Base-by-base conservation (phyloP, 192 early-diverging fungal genomes). In the Backusella liffmaniae region DNA sequence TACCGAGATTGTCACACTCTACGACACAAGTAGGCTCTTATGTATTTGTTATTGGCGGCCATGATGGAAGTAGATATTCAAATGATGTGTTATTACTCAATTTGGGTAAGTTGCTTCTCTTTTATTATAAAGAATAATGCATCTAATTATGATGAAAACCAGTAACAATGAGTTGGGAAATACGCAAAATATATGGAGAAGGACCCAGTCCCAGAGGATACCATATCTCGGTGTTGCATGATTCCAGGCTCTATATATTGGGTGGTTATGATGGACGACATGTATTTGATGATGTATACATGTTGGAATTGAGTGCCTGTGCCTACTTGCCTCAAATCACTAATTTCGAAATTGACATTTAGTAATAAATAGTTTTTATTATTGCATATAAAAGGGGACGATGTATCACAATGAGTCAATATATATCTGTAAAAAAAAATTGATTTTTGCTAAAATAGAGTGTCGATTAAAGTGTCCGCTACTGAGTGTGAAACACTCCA, bases 311-410 rank as follows among this genome's bases (percentile, higher is more conserved):
- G 35, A 92, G 92, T 76, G 89, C 92, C 0, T 93, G 91, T 68
- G 93, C 96, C 2, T 97, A 97, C 67, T 78, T 97, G 66, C 95
- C 95, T 1, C 95, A 96, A 83, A 95, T 96, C 44, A 95, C 94
- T 0, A 89, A 91, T 72, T 96, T 96, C 80, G 86, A 83, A 41
- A 88, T 93, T 46, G 92, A 87, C 29, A 70, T 79, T 23, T 79
- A 77, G 70, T 26, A 18, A 44, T 44, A 44, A 44, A 44, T 32
- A 32, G 32, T 3, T 3, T 32, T 32, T 32, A 32, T 32, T 32
- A 32, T 32, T 32, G 3, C 0, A 3, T 3, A 32, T 3, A 32
- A 32, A 32, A 32, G 32, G 32, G 3, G 32, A 32, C 32, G 2
- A 32, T 32, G 32, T 32, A 32, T 32, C 2, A 32, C 32, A 32